Evolutionary conservation across 2,329 filamentous ascomycete species (phyloP), one percentile per base, ranked within the genome.

Genomic region (Ophiobolus disseminans): DNA sequence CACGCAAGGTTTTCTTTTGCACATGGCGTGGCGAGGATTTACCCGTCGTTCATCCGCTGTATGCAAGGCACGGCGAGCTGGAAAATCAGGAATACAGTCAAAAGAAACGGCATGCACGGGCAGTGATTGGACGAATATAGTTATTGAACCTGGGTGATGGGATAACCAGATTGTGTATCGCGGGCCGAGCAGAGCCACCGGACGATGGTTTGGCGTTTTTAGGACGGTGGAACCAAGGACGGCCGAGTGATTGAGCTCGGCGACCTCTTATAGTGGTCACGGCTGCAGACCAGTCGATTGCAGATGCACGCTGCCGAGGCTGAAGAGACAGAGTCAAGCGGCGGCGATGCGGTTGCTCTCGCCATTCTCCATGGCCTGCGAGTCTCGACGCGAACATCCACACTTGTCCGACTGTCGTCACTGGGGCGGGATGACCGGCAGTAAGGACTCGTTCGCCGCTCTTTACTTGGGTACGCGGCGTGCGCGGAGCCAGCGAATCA

Each of bases 11-110:
- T 63, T 61, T 58, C 48, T 53, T 48, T 60, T 54, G 26, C 52
- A 55, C 52, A 56, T 57, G 45, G 45, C 35, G 52, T 48, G 50
- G 43, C 47, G 53, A 57, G 45, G 65, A 69, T 69, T 69, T 70
- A 70, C 63, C 68, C 68, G 62, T 63, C 45, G 26, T 44, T 34
- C 43, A 57, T 50, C 60, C 52, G 40, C 48, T 47, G 50, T 50
- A 63, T 66, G 66, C 67, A 70, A 70, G 67, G 68, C 62, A 71
- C 67, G 50, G 45, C 44, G 48, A 61, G 54, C 55, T 56, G 57
- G 47, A 22, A 22, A 55, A 28, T 31, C 45, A 45, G 45, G 42
- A 39, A 48, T 53, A 47, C 37, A 34, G 52, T 36, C 39, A 42
- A 48, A 50, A 57, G 51, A 41, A 50, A 38, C 44, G 45, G 38